A percentile compares a stretch with the other conserved stretches of the same genome.
Conservation (phyloP, 352 stramenopile species). For the Plasmopara viticola region DNA sequence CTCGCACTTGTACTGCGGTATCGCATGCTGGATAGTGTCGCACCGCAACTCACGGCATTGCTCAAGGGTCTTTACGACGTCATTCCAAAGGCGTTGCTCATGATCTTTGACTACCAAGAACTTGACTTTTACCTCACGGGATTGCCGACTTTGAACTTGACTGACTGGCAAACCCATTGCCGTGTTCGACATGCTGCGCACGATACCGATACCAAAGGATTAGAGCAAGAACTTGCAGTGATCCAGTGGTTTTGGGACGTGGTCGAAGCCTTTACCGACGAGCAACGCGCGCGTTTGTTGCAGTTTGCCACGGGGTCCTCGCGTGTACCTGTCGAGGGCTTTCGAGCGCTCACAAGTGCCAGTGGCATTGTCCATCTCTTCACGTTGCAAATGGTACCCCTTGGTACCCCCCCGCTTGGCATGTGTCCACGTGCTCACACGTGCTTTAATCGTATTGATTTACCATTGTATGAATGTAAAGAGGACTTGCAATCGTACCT, state of each 20-base stretch:
- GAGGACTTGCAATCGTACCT: conserved; percentile 83
- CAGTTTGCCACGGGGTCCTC: conserved; percentile 97
- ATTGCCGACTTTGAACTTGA: conserved; percentile 76
- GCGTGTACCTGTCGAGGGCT: conserved; percentile 88
- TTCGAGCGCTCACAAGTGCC: conserved; percentile 70
- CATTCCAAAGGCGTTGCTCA: conserved; percentile 83
- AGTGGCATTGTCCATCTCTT: conserved; percentile 79
- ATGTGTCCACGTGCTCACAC: conserved; percentile 80
- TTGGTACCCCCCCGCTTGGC: conserved; percentile 37
- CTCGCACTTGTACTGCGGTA: conserved; percentile 91
- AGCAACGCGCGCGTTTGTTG: conserved; percentile 93
- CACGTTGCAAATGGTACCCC: conserved; percentile 62
- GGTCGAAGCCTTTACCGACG: conserved; percentile 76
- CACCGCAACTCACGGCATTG: conserved; percentile 86
- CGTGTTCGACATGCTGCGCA: conserved; percentile 33
- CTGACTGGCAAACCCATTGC: conserved; percentile 84
- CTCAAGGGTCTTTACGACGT: conserved; percentile 90
- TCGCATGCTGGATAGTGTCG: conserved; percentile 88
- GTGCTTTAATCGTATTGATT: conserved; percentile 86
- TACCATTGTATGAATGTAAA: conserved; percentile 73
- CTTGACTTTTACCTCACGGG: conserved; percentile 92
- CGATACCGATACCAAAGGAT: conserved; percentile 41
- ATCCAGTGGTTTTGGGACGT: conserved; percentile 90
- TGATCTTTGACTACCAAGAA: conserved; percentile 93
- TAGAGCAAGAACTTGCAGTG: conserved; percentile 57